Evolutionary conservation across 441 rosid species (phyloP), one percentile per base, ranked within the genome.

Genomic region (Euphorbia celastroides): DNA sequence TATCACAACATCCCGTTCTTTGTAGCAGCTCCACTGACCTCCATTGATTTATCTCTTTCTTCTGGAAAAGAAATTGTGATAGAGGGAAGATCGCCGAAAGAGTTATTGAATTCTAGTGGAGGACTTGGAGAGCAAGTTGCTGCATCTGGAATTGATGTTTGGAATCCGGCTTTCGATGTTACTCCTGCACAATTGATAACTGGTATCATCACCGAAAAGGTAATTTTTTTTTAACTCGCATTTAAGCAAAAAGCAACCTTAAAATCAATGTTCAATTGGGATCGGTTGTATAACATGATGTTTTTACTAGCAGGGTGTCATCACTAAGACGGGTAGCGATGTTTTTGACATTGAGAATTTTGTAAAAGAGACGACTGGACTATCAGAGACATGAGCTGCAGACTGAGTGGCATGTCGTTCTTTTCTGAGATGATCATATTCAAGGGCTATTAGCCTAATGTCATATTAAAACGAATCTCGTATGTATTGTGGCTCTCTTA

Each of bases 141-240:
- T 56, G 95, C 95, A 55, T 81, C 90, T 22, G 96, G 96, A 66
- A 85, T 93, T 68, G 71, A 80, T 9, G 96, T 89, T 38, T 93
- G 96, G 98, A 90, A 90, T 75, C 98, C 94, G 7, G 98, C 98
- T 77, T 87, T 93, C 48, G 97, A 92, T 75, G 92, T 88, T 38
- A 85, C 98, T 41, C 93, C 93, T 57, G 97, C 97, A 50, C 77
- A 74, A 64, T 70, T 93, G 64, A 87, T 93, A 23, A 79, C 81
- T 10, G 96, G 90, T 54, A 82, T 90, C 79, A 79, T 90, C 69
- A 90, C 96, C 14, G 96, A 90, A 69, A 83, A 90, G 96, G 98
- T 90, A 56, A 22, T 1, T 69, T 44, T 67, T 46, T 28, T 6
- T 13, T 34, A 31, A 17, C 19, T 22, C 42, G 2, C 42, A 48